A percentile compares a stretch with the other conserved stretches of the same genome.
These are phyloP conservation scores for Beauveria sp. DNA, from an alignment of 2,329 filamentous ascomycete genomes.

Conservation along the genomic window DNA sequence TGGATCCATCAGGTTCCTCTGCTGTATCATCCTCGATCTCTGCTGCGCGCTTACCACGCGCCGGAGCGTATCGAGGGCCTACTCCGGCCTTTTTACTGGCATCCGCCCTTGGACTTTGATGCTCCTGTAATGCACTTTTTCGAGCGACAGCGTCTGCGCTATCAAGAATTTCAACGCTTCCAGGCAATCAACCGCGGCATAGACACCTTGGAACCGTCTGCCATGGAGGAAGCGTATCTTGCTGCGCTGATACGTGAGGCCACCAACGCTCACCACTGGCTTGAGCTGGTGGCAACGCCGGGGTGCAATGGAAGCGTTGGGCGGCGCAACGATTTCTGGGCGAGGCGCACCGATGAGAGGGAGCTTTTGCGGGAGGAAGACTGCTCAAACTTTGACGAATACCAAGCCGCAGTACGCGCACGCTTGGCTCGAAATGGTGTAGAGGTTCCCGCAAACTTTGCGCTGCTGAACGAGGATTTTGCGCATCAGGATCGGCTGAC, in stretches of 20 bases:
- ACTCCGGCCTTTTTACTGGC: neutral
- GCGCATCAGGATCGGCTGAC: conserved; percentile 21
- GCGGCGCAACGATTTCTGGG: neutral
- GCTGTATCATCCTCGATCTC: neutral
- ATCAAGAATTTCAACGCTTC: neutral
- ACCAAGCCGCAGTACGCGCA: neutral
- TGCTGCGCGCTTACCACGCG: neutral
- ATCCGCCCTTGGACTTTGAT: neutral
- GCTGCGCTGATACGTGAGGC: neutral
- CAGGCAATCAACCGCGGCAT: neutral
- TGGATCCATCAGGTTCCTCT: neutral
- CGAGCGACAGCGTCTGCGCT: neutral
- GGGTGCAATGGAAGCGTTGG: neutral
- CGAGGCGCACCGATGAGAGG: neutral
- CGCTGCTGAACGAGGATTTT: neutral
- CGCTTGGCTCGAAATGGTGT: neutral
- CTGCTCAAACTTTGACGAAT: neutral
- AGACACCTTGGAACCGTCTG: conserved; percentile 69
- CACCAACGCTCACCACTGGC: neutral
- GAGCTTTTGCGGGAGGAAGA: neutral
- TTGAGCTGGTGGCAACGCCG: neutral
- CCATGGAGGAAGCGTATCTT: conserved; percentile 54
- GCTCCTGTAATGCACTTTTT: neutral
- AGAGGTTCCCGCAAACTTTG: neutral
- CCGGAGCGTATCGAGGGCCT: neutral